phyloP scores from a whole-genome alignment of 345 rosid genomes.

The Eucalyptus viminalis region DNA sequence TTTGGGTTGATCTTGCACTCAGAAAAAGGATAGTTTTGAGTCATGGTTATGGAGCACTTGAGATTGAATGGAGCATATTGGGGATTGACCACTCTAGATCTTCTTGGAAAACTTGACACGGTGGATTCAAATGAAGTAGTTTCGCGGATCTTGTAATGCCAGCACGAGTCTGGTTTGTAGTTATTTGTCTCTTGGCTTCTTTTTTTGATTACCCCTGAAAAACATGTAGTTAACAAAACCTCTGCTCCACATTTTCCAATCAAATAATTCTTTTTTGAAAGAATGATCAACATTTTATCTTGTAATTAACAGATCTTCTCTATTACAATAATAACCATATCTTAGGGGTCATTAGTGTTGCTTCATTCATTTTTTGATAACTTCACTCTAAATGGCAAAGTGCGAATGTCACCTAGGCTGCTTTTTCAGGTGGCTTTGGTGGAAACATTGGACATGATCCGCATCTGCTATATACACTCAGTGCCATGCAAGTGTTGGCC shows the following conservation, averaged over 20 bases:
- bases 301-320: neutral
- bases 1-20: neutral
- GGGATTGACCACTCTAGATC: constrained; percentile 73
- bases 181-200: neutral
- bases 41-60: constrained; percentile 86
- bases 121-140: constrained; percentile 48
- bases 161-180: constrained; percentile 52
- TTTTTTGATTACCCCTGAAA: neutral
- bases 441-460: constrained; percentile 84
- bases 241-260: neutral
- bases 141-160: constrained; percentile 70
- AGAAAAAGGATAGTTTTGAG: constrained; percentile 76
- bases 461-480: constrained; percentile 2
- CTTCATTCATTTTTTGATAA: neutral
- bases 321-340: neutral
- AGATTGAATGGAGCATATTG: constrained; percentile 88
- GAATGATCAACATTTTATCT: neutral
- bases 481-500: neutral
- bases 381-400: neutral
- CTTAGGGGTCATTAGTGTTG: neutral
- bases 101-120: constrained; percentile 50
- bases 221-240: neutral
- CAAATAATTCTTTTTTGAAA: neutral
- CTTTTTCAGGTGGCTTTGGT: constrained; percentile 70
- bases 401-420: neutral